Conservation (phyloP, 2,329 filamentous ascomycete species). For the Verticillium tricorpus region DNA sequence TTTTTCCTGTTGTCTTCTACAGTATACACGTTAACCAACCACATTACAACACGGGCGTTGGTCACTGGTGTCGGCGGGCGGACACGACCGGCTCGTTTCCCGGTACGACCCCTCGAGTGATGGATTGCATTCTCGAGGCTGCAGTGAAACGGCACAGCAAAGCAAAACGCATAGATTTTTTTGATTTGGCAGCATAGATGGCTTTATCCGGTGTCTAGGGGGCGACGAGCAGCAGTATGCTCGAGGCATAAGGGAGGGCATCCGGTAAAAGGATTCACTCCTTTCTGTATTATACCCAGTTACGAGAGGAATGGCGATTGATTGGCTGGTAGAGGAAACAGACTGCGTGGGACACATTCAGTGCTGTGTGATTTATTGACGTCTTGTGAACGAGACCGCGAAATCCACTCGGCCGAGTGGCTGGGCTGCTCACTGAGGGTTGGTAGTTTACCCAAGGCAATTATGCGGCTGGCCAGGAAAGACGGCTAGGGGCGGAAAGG, state of each 20-base stretch:
- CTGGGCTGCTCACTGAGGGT: no score
- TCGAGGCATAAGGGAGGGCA: not conserved
- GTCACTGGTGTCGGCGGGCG: not conserved
- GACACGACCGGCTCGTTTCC: not conserved
- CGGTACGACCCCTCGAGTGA: not conserved
- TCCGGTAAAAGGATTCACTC: not conserved
- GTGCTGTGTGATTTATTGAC: no score
- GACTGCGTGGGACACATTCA: no score
- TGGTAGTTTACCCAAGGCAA: not conserved
- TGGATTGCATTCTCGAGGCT: not conserved
- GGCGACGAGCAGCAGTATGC: not conserved
- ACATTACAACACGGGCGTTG: not conserved
- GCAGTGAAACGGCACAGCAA: not conserved
- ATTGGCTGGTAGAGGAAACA: no score
- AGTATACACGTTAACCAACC: not conserved
- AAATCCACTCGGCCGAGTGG: no score
- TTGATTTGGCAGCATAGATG: not conserved
- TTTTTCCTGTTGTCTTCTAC: constrained; percentile 5
- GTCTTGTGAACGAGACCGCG: no score
- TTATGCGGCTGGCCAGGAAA: not conserved
- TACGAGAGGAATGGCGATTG: not conserved
- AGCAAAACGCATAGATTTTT: not conserved
- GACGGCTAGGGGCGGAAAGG: not conserved
- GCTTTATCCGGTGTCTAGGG: not conserved
- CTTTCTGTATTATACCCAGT: not conserved